Evolutionary conservation across 306 rosid genomes (phyloP), one percentile per base, ranked within the genome.

Genomic region (Medicago lupulina): DNA sequence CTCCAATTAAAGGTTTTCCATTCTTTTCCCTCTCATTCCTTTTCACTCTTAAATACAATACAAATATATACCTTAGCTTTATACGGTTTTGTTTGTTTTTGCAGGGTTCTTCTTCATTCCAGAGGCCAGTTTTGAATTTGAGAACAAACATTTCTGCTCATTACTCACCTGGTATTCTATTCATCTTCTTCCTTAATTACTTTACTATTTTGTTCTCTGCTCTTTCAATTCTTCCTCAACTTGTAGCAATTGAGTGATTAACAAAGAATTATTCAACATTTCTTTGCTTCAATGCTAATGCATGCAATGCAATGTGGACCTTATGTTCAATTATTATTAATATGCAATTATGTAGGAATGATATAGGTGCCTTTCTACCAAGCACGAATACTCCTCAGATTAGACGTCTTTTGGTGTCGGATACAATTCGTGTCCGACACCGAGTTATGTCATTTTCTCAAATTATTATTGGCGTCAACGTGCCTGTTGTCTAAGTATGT

Each of bases 101-200:
- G 74, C 85, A 86, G 98, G 87, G 85, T 64, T 84, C 91, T 64
- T 84, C 91, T 64, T 83, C 89, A 76, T 82, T 66, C 41, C 90
- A 81, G 17, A 92, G 75, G 65, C 87, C 88, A 61, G 53, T 78
- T 81, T 79, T 82, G 63, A 81, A 40, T 82, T 79, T 81, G 36
- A 81, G 53, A 44, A 88, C 54, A 55, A 85, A 75, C 64, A 54
- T 79, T 77, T 74, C 85, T 25, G 74, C 81, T 73, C 87, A 72
- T 14, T 85, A 13, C 67, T 81, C 94, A 38, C 87, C 89, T 11
- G 91, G 98, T 88, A 71, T 53, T 54, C 13, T 36, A 28, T 55
- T 28, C 66, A 38, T 44, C 2, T 17, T 43, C 12, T 53, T 16
- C 21, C 34, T 16, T 13, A 6, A 19, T 31, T 0, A 28, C 34